Evolutionary conservation across 1,284 basidiomycete genomes (phyloP), one percentile per base, ranked within the genome.

Genomic region (Psilocybe mexicana): DNA sequence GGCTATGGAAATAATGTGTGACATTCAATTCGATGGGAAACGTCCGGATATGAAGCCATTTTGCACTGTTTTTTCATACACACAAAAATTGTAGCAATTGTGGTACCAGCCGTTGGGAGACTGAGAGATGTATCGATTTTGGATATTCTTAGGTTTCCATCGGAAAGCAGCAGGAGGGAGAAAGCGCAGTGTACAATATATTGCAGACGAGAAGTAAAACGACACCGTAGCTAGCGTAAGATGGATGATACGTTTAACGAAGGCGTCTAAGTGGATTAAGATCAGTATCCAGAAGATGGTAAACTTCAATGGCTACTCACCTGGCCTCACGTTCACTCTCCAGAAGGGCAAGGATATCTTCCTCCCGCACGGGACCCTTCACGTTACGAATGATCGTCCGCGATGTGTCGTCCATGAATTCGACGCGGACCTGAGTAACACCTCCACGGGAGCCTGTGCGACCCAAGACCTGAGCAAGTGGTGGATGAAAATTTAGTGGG

Each of bases 271-370:
- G 43, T 23, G 25, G 11, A n/a, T 8, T 35, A 44, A 52, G 24
- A 47, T 57, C 36, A 53, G 53, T 47, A 24, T 33, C 4, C 54
- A 44, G 35, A 14, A 23, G 3, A 38, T 28, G 30, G 18, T 24
- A 30, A 2, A 44, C 28, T 12, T 6, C 24, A 24, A 14, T 18
- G 24, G 52, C 11, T 24, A 88, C 94, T 70, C 71, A 98, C 96
- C 97, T 94, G 73, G 97, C 97, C 84, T 99, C 97, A 82, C 97
- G 94, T 82, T 99, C 97, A 76, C 91, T 93, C 85, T 99, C 97
- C 75, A 99, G 85, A 69, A 99, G 83, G 70, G 96, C 95, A 67
- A 99, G 85, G 73, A 99, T 98, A 78, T 99, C 97, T 77, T 96
- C 87, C 78, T 94, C 92, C 68, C 94, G 85, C 66, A 98, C 96